Base-by-base conservation (phyloP, 352 stramenopile genomes). In the Phytophthora chlamydospora region DNA sequence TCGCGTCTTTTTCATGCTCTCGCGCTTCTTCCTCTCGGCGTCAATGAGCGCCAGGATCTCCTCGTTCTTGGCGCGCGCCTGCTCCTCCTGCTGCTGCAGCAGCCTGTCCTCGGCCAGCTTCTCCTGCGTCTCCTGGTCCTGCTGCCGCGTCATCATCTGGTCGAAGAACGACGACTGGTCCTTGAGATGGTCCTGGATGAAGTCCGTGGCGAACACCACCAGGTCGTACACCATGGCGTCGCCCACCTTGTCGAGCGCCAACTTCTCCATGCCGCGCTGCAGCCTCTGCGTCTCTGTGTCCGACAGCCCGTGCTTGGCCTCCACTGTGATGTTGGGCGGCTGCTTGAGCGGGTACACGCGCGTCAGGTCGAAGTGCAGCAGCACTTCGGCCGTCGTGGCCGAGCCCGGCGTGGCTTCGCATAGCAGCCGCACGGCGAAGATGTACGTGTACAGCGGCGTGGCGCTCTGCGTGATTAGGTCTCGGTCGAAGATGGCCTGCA, bases 121-220 rank as follows among this genome's bases (percentile, higher is more conserved):
- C 49, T 89, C 59, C 58, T 85, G 68, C 1, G 68, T 76, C 53
- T 91, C 81, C 14, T 45, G 55, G 14, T 91, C 73, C 29, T 96
- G 80, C 59, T 96, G 83, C 13, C 85, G 73, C 36, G 90, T 84
- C 21, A 95, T 77, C 88, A 96, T 96, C 54, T 95, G 83, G 40
- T 96, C 88, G 17, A 93, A 94, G 70, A 96, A 94, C 19, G 82
- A 92, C 52, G 80, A 88, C 70, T 91, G 83, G 67, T 93, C 81
- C 44, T 93, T 91, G 16, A 91, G 51, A 58, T 93, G 83, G 35
- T 91, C 81, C 47, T 91, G 76, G 19, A 96, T 78, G 46, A 90
- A 96, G 34, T 96, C 88, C 8, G 80, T 89, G 14, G 86, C 81
- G 55, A 85, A 83, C 60, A 89, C 77, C 44, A 96, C 83, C 35